These are phyloP conservation scores for Dalechampia spathulata DNA, from an alignment of 441 rosid genomes.

Conservation along the genomic window DNA sequence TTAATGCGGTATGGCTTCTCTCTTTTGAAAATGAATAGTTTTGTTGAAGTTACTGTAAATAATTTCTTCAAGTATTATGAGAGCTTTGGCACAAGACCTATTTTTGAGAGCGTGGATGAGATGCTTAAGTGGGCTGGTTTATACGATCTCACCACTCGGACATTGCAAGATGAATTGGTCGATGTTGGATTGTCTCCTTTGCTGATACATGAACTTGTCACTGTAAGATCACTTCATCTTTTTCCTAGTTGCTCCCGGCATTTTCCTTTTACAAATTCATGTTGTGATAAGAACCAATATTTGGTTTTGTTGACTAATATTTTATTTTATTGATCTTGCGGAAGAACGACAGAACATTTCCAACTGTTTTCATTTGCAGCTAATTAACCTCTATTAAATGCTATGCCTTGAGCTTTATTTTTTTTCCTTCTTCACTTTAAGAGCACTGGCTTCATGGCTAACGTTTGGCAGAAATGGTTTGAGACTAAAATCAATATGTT, in stretches of 20 bases:
- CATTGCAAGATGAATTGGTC: slow-evolving; percentile 47
- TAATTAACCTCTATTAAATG: no score
- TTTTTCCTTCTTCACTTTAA: no score
- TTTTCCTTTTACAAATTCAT: background rate
- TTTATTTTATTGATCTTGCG: no score
- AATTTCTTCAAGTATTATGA: slow-evolving; percentile 73
- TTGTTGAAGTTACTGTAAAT: slow-evolving; percentile 63
- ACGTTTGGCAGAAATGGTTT: no score
- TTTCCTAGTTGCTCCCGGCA: background rate
- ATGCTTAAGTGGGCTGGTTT: slow-evolving; percentile 89
- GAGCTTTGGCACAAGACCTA: slow-evolving; percentile 51
- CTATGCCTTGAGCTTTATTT: no score
- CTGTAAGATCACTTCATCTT: slow-evolving; percentile 37
- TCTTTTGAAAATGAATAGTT: slow-evolving; percentile 53
- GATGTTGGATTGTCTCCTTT: slow-evolving; percentile 43
- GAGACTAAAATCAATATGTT: no score
- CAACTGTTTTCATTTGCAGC: no score
- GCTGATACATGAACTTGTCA: slow-evolving; percentile 55
- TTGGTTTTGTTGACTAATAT: no score
- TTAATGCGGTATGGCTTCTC: slow-evolving; percentile 69
- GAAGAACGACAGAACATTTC: no score
- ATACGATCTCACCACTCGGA: slow-evolving; percentile 55
- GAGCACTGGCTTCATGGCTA: no score
- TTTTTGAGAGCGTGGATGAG: slow-evolving; percentile 64
- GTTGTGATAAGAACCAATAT: no score